Conservation (phyloP, 2,329 filamentous ascomycete genomes). For the Septoria petroselini region DNA sequence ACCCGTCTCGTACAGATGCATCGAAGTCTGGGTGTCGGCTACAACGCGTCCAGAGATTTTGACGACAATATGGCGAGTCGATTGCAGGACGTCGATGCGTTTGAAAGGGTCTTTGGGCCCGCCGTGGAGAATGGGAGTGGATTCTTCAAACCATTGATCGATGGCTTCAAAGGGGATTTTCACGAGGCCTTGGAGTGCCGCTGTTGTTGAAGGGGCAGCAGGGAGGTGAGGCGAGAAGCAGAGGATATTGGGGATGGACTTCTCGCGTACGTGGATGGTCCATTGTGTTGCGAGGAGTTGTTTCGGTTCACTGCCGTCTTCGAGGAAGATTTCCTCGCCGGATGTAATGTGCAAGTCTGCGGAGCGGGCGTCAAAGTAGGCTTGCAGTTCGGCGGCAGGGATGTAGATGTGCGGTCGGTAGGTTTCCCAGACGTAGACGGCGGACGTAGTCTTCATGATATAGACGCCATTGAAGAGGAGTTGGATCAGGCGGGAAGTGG, state of each 20-base stretch:
- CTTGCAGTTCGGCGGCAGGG: slow-evolving; percentile 23
- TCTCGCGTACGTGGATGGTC: slow-evolving; percentile 25
- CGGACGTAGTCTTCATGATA: slow-evolving; percentile 37
- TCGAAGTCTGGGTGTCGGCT: slow-evolving; percentile 44
- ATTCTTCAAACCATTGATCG: slow-evolving; percentile 58
- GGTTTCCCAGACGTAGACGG: slow-evolving; percentile 41
- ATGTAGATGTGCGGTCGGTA: slow-evolving; percentile 45
- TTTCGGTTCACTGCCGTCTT: slow-evolving; percentile 12
- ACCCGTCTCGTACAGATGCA: slow-evolving; percentile 61
- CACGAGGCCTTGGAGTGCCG: slow-evolving; percentile 28
- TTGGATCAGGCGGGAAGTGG: slow-evolving; percentile 36
- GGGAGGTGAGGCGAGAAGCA: slow-evolving; percentile 23
- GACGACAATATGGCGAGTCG: slow-evolving; percentile 53
- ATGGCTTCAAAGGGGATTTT: slow-evolving; percentile 31
- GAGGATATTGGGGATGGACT: slow-evolving; percentile 24
- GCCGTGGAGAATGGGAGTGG: slow-evolving; percentile 58
- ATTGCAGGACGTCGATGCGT: slow-evolving; percentile 60
- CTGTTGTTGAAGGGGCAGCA: too few relatives aligned
- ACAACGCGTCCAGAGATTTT: slow-evolving; percentile 48
- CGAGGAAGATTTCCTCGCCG: slow-evolving; percentile 24
- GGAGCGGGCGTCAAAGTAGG: slow-evolving; percentile 11
- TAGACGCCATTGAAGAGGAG: slow-evolving; percentile 36
- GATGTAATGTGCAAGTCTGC: slow-evolving; percentile 21
- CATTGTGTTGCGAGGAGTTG: slow-evolving; percentile 28
- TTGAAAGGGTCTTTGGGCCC: slow-evolving; percentile 68